Conservation (phyloP, 2,329 filamentous ascomycete species). For the Leptographium flavum region DNA sequence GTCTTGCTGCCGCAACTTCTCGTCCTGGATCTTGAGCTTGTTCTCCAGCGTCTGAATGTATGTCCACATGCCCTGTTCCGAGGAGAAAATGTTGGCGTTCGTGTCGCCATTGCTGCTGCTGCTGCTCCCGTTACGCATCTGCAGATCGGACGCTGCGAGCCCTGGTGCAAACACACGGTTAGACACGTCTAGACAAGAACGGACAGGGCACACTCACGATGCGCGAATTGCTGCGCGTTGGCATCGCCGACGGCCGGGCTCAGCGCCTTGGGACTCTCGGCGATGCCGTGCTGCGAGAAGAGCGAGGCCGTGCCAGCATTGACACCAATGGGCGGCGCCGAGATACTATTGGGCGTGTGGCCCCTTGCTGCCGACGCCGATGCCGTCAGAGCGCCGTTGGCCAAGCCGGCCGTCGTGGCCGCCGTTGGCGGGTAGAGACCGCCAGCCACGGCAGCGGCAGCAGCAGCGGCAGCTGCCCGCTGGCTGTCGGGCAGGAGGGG, state of each 20-base stretch:
- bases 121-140: background rate
- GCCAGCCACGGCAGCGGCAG: conserved; percentile 31
- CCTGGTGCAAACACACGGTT: background rate
- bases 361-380: conserved; percentile 2
- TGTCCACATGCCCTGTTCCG: conserved; percentile 51
- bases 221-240: conserved; percentile 33
- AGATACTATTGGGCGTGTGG: conserved; percentile 35
- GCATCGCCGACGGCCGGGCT: conserved; percentile 33
- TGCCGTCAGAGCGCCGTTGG: conserved; percentile 21
- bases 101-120: conserved; percentile 37
- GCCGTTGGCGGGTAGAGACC: conserved; percentile 50
- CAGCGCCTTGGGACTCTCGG: conserved; percentile 75
- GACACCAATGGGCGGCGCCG: conserved; percentile 32
- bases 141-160: background rate
- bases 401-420: conserved; percentile 38
- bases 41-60: conserved; percentile 61
- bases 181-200: conserved; percentile 11
- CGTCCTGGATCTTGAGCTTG: conserved; percentile 30
- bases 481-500: conserved; percentile 32
- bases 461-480: conserved; percentile 29
- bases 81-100: conserved; percentile 53
- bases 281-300: conserved; percentile 58
- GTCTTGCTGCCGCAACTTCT: conserved; percentile 22
- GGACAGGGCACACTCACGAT: conserved; percentile 18
- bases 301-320: conserved; percentile 37